Base-by-base conservation (phyloP, 2,329 filamentous ascomycete species). In the Cryphonectria naterciae region DNA sequence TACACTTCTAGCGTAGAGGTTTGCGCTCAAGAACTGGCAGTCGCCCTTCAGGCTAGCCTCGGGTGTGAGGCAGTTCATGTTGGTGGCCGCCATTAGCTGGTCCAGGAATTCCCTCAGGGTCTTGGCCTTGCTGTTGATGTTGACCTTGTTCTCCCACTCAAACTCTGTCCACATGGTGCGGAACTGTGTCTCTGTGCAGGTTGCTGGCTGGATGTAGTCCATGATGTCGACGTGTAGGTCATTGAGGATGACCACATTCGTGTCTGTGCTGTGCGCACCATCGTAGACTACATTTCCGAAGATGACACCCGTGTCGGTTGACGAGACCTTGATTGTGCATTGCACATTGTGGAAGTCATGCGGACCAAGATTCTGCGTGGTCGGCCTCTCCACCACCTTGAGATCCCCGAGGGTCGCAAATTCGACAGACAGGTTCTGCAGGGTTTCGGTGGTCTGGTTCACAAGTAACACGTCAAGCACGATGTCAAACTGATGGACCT, bases 91-190 rank as follows among this genome's bases (percentile, higher is more conserved):
- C 96, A 98, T 98, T 72, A 99, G 85, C 80, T 97, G 92, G 76
- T 93, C 92, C 74, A 99, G 84, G 89, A 99, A 99, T 28, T 97
- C 94, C 65, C 95, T 90, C 73, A 99, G 86, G 39, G 89, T 92
- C 85, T 95, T 97, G 75, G 93, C 94, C 86, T 98, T 98, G 74
- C 93, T 97, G 83, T 98, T 98, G 84, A 99, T 98, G 84, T 99
- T 99, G 82, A 99, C 95, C 88, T 99, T 99, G 85, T 99, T 99
- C 86, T 99, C 96, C 96, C 96, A 99, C 81, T 99, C 96, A 76
- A 99, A 99, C 80, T 99, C 96, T 52, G 96, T 99, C 96, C 96
- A 99, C 96, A 99, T 99, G n/a, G 94, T 97, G 72, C 96, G 90
- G 91, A 99, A 99, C 78, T 98, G 94, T 15, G 95, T 98, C 85